Percentiles rank a stretch among this genome's conserved stretches.
phyloP scores from a whole-genome alignment of 768 basidiomycete genomes.

The Xerocomellus chrysenteron region DNA sequence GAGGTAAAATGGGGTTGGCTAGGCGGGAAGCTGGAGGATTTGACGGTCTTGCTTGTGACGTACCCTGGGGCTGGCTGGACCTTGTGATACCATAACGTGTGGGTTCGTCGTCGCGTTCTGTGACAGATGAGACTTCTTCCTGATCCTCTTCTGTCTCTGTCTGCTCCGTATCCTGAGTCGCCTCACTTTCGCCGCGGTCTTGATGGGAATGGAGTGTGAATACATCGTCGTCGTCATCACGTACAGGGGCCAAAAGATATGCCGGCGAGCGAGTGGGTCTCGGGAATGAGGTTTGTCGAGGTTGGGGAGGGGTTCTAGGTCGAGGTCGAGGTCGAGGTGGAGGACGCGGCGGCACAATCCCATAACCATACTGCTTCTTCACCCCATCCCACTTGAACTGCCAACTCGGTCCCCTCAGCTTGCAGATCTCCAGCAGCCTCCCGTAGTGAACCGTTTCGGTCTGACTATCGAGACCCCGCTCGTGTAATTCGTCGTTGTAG shows the following conservation, averaged over 20 bases:
- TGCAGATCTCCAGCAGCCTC: slow-evolving; percentile 79
- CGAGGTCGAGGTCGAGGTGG: slow-evolving; percentile 3
- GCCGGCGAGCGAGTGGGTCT: slow-evolving; percentile 25
- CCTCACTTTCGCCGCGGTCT: slow-evolving; percentile 32
- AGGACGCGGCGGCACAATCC: slow-evolving; percentile 15
- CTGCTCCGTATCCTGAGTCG: slow-evolving; percentile 18
- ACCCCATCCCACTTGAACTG: slow-evolving; percentile 76
- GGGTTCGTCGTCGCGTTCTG: slow-evolving; percentile 24
- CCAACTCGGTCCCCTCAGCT: slow-evolving; percentile 79
- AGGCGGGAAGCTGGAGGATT: slow-evolving; percentile 11
- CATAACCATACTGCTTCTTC: slow-evolving; percentile 54
- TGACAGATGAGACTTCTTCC: slow-evolving; percentile 13
- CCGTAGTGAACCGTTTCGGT: slow-evolving; percentile 79
- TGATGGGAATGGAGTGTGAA: slow-evolving; percentile 46
- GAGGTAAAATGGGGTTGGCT: slow-evolving; percentile 27
- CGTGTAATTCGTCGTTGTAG: slow-evolving; percentile 75
- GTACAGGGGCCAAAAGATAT: slow-evolving; percentile 26
- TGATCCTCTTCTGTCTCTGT: slow-evolving; percentile 16
- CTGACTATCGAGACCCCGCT: slow-evolving; percentile 72
- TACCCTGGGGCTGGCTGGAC: slow-evolving; percentile 7
- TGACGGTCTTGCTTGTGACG: slow-evolving; percentile 10
- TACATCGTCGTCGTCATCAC: slow-evolving; percentile 40
- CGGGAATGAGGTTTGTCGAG: slow-evolving; percentile 15
- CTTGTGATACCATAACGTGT: slow-evolving; percentile 2
- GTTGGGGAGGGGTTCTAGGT: slow-evolving; percentile 16